Evolutionary conservation across 306 rosid genomes (phyloP).

Genomic region (Fragaria iinumae): DNA sequence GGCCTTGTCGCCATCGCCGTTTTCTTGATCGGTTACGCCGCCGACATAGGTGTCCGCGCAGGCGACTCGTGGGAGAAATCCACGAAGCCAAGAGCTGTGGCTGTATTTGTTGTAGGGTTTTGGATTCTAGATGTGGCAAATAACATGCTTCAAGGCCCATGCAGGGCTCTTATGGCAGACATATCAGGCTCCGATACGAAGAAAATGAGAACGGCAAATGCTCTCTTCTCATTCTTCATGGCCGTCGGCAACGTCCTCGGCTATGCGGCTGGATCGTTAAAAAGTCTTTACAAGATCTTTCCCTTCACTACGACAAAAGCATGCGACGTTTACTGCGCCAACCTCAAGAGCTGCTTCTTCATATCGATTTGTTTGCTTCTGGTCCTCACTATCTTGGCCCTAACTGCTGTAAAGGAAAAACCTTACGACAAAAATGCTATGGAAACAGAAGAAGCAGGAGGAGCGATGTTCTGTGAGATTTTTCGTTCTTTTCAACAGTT

Average conservation of each 20-base stretch:
- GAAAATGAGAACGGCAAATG: slow-evolving; percentile 46
- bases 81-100: slow-evolving; percentile 26
- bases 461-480: slow-evolving; percentile 43
- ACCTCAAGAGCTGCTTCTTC: slow-evolving; percentile 65
- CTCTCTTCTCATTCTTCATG: slow-evolving; percentile 72
- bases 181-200: slow-evolving; percentile 22
- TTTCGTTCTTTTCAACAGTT: slow-evolving; percentile 48
- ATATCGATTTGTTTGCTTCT: slow-evolving; percentile 47
- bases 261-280: slow-evolving; percentile 58
- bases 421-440: neutral
- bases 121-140: slow-evolving; percentile 32
- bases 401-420: slow-evolving; percentile 43
- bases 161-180: slow-evolving; percentile 28
- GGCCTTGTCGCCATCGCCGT: slow-evolving; percentile 56
- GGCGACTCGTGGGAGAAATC: slow-evolving; percentile 34
- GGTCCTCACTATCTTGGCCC: slow-evolving; percentile 16
- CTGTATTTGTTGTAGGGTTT: slow-evolving; percentile 25
- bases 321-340: slow-evolving; percentile 57
- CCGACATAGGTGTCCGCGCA: slow-evolving; percentile 54
- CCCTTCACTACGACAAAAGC: slow-evolving; percentile 52
- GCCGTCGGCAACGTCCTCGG: slow-evolving; percentile 77
- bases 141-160: slow-evolving; percentile 37
- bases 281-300: slow-evolving; percentile 30
- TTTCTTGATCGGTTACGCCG: slow-evolving; percentile 75
- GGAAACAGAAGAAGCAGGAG: neutral